Evolutionary conservation across 129 eudicot species (phyloP).

Genomic region (Chrysanthemum lavandulifolium): DNA sequence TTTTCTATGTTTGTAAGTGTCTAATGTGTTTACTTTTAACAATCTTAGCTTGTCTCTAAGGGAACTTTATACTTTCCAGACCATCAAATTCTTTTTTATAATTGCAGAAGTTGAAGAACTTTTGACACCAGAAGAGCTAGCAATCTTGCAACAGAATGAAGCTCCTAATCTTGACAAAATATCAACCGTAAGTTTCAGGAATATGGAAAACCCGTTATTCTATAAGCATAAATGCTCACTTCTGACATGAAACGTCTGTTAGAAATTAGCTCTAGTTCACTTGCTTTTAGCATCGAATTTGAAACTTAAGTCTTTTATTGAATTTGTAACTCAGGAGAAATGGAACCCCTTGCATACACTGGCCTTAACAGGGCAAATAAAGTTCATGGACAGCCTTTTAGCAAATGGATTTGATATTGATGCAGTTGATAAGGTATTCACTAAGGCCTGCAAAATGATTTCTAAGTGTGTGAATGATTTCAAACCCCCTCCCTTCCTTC

Average conservation of each 20-base stretch:
- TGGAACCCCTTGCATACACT: conserved; percentile 83
- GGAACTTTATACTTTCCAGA: no score
- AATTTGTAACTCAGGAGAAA: conserved; percentile 43
- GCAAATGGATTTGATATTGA: conserved; percentile 60
- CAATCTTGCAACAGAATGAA: conserved; percentile 60
- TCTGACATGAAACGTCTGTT: background rate
- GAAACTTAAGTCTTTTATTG: background rate
- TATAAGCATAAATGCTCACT: conserved; percentile 5
- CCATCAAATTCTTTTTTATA: background rate
- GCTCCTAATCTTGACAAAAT: conserved; percentile 62
- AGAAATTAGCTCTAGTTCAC: background rate
- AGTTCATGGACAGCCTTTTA: conserved; percentile 67
- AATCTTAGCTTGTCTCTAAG: no score
- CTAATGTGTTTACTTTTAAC: no score
- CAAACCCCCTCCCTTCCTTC: background rate
- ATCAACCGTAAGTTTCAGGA: conserved; percentile 64
- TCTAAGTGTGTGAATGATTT: background rate
- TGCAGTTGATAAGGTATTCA: conserved; percentile 62
- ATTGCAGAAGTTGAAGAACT: conserved; percentile 76
- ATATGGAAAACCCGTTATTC: background rate
- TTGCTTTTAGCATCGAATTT: conserved; percentile 5
- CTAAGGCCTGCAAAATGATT: conserved; percentile 4
- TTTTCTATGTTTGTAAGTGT: no score
- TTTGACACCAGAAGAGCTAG: conserved; percentile 61
- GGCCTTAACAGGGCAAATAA: conserved; percentile 84